Base-by-base conservation (phyloP, 2,329 filamentous ascomycete genomes). In the Trichoderma endophyticum region DNA sequence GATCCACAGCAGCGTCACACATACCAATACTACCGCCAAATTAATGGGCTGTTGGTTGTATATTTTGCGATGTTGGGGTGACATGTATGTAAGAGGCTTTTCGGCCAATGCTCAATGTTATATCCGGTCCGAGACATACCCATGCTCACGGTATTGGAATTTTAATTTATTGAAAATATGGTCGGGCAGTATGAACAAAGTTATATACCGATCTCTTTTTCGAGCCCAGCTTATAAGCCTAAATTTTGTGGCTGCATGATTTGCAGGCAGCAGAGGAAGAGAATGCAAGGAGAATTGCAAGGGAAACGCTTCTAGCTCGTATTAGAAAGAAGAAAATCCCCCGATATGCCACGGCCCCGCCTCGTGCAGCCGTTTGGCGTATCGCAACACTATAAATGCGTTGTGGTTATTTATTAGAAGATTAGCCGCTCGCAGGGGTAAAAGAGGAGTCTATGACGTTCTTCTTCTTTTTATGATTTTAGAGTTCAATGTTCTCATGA, bases 391-490 rank as follows among this genome's bases (percentile, higher is more conserved):
- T 34, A 21, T n/a, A 32, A 34, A 15, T 12, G 34, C n/a, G 5
- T 34, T 15, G 14, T 18, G 26, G n/a, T 32, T 21, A 8, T 11
- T 11, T 11, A 14, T 59, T n/a, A 43, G 51, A 28, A 59, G 21
- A 39, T 21, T 60, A 30, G n/a, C 34, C n/a, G n/a, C 34, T n/a
- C 36, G 8, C 24, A 21, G 12, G 24, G 24, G 28, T 34, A n/a
- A n/a, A 51, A 60, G 36, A 60, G 64, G 54, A 59, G 34, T 51
- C 56, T 51, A 69, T 69, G 66, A 61, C 56, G 66, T 57, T 60
- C 6, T 34, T 34, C 11, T 14, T 11, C n/a, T 7, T 11, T 14
- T 7, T 26, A 30, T 6, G n/a, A 28, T 66, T 66, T 21, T 14
- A n/a, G 21, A 56, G 43, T 36, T 36, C 36, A 15, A 15, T 39